These are phyloP conservation scores for Aspergillus tamarii DNA, from an alignment of 2,329 filamentous ascomycete genomes.

Conservation along the genomic window DNA sequence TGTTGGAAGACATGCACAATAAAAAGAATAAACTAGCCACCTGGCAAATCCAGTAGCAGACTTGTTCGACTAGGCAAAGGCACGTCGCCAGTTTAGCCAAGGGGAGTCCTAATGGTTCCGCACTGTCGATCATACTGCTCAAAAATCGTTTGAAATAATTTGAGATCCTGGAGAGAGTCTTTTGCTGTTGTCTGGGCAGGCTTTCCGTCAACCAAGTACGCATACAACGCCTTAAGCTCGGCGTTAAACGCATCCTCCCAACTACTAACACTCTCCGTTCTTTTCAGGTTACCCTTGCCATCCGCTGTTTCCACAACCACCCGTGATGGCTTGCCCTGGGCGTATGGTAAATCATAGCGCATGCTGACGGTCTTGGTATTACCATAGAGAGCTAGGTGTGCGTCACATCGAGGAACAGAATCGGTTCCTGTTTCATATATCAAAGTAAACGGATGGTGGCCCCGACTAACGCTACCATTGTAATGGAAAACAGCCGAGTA, in stretches of 20 bases:
- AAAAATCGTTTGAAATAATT: slow-evolving; percentile 38
- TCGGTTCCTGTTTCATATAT: slow-evolving; percentile 62
- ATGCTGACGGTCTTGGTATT: slow-evolving; percentile 58
- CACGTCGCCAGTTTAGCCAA: slow-evolving; percentile 26
- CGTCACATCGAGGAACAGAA: slow-evolving; percentile 49
- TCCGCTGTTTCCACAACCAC: slow-evolving; percentile 44
- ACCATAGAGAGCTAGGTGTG: slow-evolving; percentile 52
- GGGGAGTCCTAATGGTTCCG: slow-evolving; percentile 38
- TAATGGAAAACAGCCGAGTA: slow-evolving; percentile 44
- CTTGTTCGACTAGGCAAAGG: not conserved
- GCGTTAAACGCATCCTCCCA: slow-evolving; percentile 43
- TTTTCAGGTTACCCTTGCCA: slow-evolving; percentile 28
- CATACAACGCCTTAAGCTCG: slow-evolving; percentile 41
- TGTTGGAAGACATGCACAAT: not conserved
- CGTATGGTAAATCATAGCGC: slow-evolving; percentile 60
- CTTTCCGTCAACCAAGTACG: slow-evolving; percentile 34
- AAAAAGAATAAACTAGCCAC: not conserved
- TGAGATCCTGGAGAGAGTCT: slow-evolving; percentile 44
- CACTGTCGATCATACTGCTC: slow-evolving; percentile 41
- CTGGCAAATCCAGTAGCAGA: not conserved
- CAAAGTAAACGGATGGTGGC: slow-evolving; percentile 50
- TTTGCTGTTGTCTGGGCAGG: slow-evolving; percentile 37
- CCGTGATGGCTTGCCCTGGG: slow-evolving; percentile 58
- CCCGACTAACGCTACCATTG: slow-evolving; percentile 17
- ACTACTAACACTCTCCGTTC: slow-evolving; percentile 35